Conservation (phyloP, 1,284 basidiomycete genomes). For the Heterobasidion irregulare region DNA sequence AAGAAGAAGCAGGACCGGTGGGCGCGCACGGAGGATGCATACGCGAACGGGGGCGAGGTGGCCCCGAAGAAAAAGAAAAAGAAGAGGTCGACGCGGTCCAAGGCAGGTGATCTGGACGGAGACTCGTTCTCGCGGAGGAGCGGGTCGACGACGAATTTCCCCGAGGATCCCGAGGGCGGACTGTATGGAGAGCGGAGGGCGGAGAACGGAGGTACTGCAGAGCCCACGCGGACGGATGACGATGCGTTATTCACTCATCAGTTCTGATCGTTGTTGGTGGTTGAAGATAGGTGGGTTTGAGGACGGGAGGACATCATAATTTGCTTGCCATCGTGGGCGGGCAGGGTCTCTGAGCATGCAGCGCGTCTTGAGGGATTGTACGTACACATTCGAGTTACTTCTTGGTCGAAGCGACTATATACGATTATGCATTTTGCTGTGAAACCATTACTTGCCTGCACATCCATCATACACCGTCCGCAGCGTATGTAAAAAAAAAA, state of each 20-base stretch:
- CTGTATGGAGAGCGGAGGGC: conserved; percentile 37
- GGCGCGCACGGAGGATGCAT: conserved; percentile 78
- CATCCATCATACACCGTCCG: no score
- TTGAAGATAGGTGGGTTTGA: not conserved
- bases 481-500: no score
- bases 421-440: no score
- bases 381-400: not conserved
- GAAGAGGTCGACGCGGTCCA: conserved; percentile 26
- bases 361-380: not conserved
- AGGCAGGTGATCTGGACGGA: conserved; percentile 20
- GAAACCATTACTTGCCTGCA: no score
- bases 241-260: conserved; percentile 39
- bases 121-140: conserved; percentile 35
- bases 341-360: not conserved
- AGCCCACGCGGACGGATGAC: conserved; percentile 14
- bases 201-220: conserved; percentile 13
- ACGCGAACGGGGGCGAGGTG: conserved; percentile 43
- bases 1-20: conserved; percentile 78
- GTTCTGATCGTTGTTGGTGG: conserved; percentile 25
- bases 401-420: not conserved
- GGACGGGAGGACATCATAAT: not conserved
- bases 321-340: not conserved
- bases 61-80: conserved; percentile 39
- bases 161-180: conserved; percentile 65
- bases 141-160: conserved; percentile 45